Base-by-base conservation (phyloP, 495 filamentous ascomycete genomes). In the Clavariopsis aquatica region DNA sequence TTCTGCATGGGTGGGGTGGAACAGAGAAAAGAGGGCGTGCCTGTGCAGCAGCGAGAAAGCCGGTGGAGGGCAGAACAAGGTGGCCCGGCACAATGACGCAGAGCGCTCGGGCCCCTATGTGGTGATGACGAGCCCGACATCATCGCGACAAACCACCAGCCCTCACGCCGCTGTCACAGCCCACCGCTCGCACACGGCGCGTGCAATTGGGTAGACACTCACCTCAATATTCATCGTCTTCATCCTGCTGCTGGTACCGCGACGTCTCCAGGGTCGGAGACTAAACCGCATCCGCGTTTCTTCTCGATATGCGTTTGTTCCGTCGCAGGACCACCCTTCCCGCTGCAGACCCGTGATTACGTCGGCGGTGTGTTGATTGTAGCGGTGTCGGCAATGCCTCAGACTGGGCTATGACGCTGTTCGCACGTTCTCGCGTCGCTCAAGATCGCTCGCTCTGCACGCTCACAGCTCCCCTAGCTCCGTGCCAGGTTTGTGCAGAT, bases 51-150 rank as follows among this genome's bases (percentile, higher is more conserved):
- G n/a, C 29, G 29, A 23, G 3, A 34, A 57, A n/a, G 31, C n/a
- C 17, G 36, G 43, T n/a, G 15, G 43, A 7, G 5, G 19, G 43
- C 41, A 34, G 43, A 57, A 29, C 41, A 57, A 34, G 34, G 5
- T 12, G 31, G 31, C 31, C 24, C 24, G 28, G 53, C 7, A 36
- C 53, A 34, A 47, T 47, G 53, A 34, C 26, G 19, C 20, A 45
- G 29, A 17, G 53, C 53, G 53, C 34, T 34, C 31, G 31, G 31
- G 31, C 53, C 19, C 29, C n/a, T 15, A 27, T 22, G 20, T 19
- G 29, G 28, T 54, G 12, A 57, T 45, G 53, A 45, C 29, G 34
- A 41, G n/a, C n/a, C 29, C 53, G 53, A 57, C 53, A 57, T 57
- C 53, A 57, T 57, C 53, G 36, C 53, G n/a, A 41, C 19, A 31